Conservation (phyloP, 148 eudicot genomes). For the Rhododendron williamsianum region DNA sequence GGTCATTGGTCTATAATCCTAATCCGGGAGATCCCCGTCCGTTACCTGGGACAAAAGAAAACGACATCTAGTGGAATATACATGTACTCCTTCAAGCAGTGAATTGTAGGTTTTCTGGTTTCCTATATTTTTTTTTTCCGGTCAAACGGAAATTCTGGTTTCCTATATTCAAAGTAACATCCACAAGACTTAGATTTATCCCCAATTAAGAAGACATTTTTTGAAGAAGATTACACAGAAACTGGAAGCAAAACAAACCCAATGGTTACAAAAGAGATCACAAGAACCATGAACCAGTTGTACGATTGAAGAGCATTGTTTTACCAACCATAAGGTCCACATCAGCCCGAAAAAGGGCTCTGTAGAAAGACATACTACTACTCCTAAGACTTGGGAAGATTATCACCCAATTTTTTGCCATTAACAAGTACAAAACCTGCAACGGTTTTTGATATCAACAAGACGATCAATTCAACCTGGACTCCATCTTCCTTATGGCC, state of each 20-base stretch:
- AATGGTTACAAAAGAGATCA: background rate
- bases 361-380: background rate
- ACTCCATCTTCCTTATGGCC: slow-evolving; percentile 72
- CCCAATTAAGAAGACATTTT: background rate
- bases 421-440: background rate
- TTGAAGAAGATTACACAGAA: background rate
- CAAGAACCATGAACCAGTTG: background rate
- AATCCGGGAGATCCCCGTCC: too few species aligned
- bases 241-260: background rate
- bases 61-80: too few species aligned
- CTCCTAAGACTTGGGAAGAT: background rate
- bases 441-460: background rate
- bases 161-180: background rate
- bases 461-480: slow-evolving; percentile 18
- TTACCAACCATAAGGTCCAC: background rate
- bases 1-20: too few species aligned
- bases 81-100: too few species aligned
- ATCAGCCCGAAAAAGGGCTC: background rate
- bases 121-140: too few species aligned
- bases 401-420: background rate
- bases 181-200: background rate
- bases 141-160: too few species aligned
- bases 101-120: too few species aligned
- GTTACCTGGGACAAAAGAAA: too few species aligned
- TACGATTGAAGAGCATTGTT: background rate